Percentiles rank a stretch among this genome's conserved stretches.
Evolutionary conservation across 345 rosid species (phyloP).

Genomic region (Eucalyptus leucophloia): DNA sequence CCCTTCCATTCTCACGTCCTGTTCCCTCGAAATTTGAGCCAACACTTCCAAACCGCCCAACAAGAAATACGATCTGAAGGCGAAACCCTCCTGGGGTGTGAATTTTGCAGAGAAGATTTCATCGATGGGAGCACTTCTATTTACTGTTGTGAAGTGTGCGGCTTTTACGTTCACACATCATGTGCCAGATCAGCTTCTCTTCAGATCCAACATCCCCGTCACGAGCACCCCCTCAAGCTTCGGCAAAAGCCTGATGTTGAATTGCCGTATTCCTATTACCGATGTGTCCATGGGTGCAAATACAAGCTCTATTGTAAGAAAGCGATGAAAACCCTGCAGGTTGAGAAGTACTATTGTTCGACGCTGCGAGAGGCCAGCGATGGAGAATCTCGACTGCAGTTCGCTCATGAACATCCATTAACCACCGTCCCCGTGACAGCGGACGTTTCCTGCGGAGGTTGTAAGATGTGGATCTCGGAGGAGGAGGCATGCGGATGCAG

Average conservation of each 20-base stretch:
- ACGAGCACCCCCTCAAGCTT: background rate
- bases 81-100: fast-evolving
- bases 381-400: background rate
- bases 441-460: background rate
- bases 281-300: background rate
- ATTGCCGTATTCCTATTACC: background rate
- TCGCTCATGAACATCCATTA: background rate
- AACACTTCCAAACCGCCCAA: too few species aligned
- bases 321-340: background rate
- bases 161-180: background rate
- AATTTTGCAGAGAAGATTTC: fast-evolving
- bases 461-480: background rate
- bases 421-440: background rate
- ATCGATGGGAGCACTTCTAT: background rate
- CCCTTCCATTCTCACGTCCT: too few species aligned
- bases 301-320: too few species aligned
- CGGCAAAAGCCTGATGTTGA: fast-evolving
- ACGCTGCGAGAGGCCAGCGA: background rate
- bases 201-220: background rate
- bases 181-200: background rate
- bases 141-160: background rate
- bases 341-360: background rate
- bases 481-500: background rate
- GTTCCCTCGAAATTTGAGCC: too few species aligned
- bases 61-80: fast-evolving